phyloP scores from a whole-genome alignment of 78 protist species.

The Guillardia theta region DNA sequence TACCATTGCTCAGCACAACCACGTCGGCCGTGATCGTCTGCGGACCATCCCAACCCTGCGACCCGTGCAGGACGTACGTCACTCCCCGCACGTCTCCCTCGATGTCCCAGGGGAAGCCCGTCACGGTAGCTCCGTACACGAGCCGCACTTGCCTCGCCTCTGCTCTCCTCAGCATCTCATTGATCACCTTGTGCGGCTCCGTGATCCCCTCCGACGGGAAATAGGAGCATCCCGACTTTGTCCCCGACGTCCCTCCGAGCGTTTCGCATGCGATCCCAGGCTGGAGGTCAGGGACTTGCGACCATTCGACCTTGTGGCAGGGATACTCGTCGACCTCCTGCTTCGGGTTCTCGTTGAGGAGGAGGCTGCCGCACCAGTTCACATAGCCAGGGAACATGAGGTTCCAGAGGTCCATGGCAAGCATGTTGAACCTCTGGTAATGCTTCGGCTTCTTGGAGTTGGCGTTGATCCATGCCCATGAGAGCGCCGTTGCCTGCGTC shows the following conservation, averaged over 20 bases:
- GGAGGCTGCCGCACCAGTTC: not conserved
- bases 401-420: not conserved
- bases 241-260: not conserved
- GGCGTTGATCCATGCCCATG: constrained; percentile 37
- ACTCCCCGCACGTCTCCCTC: not conserved
- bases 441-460: not conserved
- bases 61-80: not conserved
- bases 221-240: not conserved
- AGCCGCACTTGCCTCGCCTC: not conserved
- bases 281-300: too few species aligned
- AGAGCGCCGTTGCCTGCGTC: not conserved
- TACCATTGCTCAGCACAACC: not conserved
- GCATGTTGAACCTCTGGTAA: not conserved
- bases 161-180: not conserved
- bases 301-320: too few species aligned
- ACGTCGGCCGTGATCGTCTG: not conserved
- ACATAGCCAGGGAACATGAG: not conserved
- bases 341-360: not conserved
- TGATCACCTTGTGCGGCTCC: not conserved
- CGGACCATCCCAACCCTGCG: not conserved
- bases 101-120: not conserved
- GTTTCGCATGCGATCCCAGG: not conserved
- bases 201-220: not conserved
- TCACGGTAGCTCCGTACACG: not conserved
- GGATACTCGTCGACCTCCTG: not conserved